phyloP scores from a whole-genome alignment of 139 green algal species.

The Axilococcus clingmanii region DNA sequence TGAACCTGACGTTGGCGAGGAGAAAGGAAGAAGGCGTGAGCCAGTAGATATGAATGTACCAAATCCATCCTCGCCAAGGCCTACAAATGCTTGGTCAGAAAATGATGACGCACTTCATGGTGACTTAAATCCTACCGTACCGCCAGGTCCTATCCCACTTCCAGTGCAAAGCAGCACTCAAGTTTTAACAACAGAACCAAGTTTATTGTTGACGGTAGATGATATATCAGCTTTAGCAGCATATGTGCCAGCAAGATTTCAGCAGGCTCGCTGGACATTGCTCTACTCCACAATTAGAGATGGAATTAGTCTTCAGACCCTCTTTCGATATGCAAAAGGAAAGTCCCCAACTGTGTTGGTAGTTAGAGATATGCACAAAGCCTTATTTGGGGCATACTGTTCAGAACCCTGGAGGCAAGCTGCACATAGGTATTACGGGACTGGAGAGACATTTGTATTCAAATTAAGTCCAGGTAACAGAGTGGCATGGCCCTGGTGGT shows the following conservation, averaged over 20 bases:
- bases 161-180: no score
- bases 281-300: constrained; percentile 21
- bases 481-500: constrained; percentile 14
- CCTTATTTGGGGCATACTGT: constrained; percentile 28
- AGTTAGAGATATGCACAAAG: constrained; percentile 22
- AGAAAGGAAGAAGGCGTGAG: no score
- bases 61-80: no score
- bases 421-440: constrained; percentile 23
- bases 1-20: no score
- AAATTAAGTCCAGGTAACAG: constrained; percentile 3
- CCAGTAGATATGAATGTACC: no score
- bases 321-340: constrained; percentile 11
- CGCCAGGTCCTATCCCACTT: no score
- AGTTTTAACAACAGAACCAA: constrained; percentile 1
- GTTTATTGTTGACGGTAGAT: constrained; percentile 8
- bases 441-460: constrained; percentile 30
- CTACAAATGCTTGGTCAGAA: no score
- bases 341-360: constrained; percentile 25
- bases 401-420: constrained; percentile 27
- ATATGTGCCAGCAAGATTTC: constrained; percentile 11
- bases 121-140: no score
- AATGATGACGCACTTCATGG: no score
- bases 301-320: constrained; percentile 26
- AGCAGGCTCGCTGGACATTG: constrained; percentile 18
- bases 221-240: constrained; percentile 10